A percentile compares a stretch with the other conserved stretches of the same genome.
Evolutionary conservation across 345 rosid genomes (phyloP).

Genomic region (Physaria fendleri): DNA sequence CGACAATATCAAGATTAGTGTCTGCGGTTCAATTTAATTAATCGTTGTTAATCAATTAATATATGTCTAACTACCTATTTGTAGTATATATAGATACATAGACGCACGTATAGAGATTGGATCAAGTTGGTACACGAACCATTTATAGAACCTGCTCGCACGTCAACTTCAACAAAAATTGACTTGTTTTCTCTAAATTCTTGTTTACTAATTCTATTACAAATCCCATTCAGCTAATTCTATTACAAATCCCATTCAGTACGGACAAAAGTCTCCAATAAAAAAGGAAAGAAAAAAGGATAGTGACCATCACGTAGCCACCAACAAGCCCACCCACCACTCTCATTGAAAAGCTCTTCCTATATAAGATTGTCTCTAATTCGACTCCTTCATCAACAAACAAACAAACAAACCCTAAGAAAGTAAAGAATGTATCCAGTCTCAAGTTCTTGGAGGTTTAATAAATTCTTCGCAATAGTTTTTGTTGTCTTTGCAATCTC

Average conservation of each 20-base stretch:
- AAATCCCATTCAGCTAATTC: too few species aligned
- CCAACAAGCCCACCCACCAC: too few species aligned
- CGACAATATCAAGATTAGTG: background rate
- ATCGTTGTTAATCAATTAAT: background rate
- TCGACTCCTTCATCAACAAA: slow-evolving; percentile 15
- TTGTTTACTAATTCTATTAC: background rate
- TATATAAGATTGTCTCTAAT: slow-evolving; percentile 21
- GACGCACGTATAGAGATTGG: slow-evolving; percentile 23
- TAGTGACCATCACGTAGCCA: slow-evolving; percentile 30
- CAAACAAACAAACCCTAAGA: slow-evolving; percentile 1
- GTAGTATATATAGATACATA: background rate
- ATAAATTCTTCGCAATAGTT: slow-evolving; percentile 21
- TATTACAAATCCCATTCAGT: slow-evolving; percentile 19
- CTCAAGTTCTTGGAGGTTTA: slow-evolving; percentile 39
- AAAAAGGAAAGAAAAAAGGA: background rate
- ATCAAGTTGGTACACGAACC: slow-evolving; percentile 18
- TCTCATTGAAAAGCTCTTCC: background rate
- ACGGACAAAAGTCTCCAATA: slow-evolving; percentile 24
- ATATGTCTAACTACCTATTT: background rate
- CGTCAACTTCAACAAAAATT: slow-evolving; percentile 26
- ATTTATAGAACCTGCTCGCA: slow-evolving; percentile 26
- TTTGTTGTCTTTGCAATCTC: slow-evolving; percentile 20
- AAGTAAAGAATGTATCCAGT: slow-evolving; percentile 9
- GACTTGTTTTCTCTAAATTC: slow-evolving; percentile 10
- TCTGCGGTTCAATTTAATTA: background rate